Percentiles rank a stretch among this genome's conserved stretches.
phyloP scores from a whole-genome alignment of 2,329 filamentous ascomycete species.

The Sordariomycetes sp. region DNA sequence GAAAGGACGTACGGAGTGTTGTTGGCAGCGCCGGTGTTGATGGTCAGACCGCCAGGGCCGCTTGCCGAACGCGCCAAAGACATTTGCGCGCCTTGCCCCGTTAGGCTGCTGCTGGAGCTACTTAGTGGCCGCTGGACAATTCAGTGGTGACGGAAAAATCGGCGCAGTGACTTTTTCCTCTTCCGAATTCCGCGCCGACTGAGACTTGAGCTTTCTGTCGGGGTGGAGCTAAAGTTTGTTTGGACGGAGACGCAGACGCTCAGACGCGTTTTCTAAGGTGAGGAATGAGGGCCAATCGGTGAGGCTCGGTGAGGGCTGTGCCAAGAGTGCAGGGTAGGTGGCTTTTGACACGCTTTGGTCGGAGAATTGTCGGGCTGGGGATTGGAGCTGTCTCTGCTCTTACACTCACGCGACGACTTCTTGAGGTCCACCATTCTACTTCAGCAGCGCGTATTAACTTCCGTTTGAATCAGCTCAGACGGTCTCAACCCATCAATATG shows the following conservation, averaged over 20 bases:
- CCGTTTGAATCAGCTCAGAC: too few species aligned
- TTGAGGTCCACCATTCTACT: too few species aligned
- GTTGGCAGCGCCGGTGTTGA: constrained; percentile 56
- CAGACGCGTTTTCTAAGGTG: background rate
- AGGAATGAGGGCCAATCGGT: background rate
- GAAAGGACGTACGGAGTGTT: constrained; percentile 20
- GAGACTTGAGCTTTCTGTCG: background rate
- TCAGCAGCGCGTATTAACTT: too few species aligned
- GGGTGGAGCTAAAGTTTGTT: constrained; percentile 4
- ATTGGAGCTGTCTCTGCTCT: too few species aligned
- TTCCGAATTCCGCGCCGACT: background rate
- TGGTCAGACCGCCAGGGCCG: constrained; percentile 51
- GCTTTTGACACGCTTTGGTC: too few species aligned
- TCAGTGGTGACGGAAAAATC: too few species aligned
- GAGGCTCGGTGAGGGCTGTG: constrained; percentile 5
- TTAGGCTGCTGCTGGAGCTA: too few species aligned
- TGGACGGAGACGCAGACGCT: background rate
- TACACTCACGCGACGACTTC: too few species aligned
- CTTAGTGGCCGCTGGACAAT: too few species aligned
- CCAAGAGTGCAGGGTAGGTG: too few species aligned
- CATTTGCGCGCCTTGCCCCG: constrained; percentile 20
- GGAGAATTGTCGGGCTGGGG: constrained; percentile 2
- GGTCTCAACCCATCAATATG: background rate
- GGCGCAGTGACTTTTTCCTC: background rate
- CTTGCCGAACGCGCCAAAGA: constrained; percentile 48